A percentile compares a stretch with the other conserved stretches of the same genome.
phyloP scores from a whole-genome alignment of 179 eudicot genomes.

The Carnegiea gigantea region DNA sequence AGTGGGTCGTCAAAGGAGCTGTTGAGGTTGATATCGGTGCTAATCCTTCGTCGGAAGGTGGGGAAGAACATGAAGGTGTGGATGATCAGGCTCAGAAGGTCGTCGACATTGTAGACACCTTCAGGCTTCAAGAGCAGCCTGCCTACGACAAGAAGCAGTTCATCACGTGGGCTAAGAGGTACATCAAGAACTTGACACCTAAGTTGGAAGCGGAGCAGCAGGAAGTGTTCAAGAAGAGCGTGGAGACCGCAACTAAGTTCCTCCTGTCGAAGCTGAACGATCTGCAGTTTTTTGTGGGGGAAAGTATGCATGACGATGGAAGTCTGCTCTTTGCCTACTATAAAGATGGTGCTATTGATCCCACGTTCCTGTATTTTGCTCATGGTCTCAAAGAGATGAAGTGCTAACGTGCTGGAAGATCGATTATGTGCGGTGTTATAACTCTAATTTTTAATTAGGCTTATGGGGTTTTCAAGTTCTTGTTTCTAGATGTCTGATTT shows the following conservation, averaged over 20 bases:
- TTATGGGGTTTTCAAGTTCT: neutral
- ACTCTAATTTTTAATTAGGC: neutral
- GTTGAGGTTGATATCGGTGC: constrained; percentile 76
- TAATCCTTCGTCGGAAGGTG: constrained; percentile 86
- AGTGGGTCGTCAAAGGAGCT: constrained; percentile 76
- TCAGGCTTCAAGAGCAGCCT: constrained; percentile 94
- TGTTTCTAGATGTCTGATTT: too few species aligned
- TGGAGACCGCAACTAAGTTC: constrained; percentile 64
- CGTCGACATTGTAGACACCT: constrained; percentile 84
- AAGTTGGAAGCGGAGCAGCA: constrained; percentile 50
- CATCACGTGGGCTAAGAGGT: constrained; percentile 60
- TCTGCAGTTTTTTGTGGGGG: constrained; percentile 65
- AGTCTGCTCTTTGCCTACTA: constrained; percentile 39
- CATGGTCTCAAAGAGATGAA: constrained; percentile 44
- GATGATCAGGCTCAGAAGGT: constrained; percentile 71
- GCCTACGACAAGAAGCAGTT: constrained; percentile 73
- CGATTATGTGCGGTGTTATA: too few species aligned
- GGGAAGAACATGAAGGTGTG: constrained; percentile 53
- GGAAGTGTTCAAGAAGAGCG: constrained; percentile 59
- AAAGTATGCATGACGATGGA: constrained; percentile 44
- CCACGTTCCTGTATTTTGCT: constrained; percentile 43
- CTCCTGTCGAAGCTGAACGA: constrained; percentile 68
- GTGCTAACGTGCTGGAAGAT: constrained; percentile 20
- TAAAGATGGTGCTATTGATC: constrained; percentile 44
- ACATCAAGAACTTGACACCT: constrained; percentile 67